phyloP scores from a whole-genome alignment of 768 basidiomycete genomes.

The Podaxis rugospora region DNA sequence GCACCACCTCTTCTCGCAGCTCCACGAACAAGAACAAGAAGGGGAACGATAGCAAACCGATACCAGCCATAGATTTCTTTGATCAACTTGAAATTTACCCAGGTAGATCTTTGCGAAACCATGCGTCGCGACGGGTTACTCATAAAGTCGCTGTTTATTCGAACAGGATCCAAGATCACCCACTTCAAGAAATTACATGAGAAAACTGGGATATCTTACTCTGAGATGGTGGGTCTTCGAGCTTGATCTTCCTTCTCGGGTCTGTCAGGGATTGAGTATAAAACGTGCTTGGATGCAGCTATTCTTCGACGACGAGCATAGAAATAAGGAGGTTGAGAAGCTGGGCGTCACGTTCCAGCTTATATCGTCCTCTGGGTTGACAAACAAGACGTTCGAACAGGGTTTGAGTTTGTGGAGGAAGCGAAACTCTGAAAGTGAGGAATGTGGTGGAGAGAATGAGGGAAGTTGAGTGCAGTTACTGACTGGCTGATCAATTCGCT shows the following conservation, averaged over 20 bases:
- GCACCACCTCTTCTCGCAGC: not conserved
- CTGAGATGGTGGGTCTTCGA: slow-evolving; percentile 61
- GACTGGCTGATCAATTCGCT: no score
- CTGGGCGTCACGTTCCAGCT: slow-evolving; percentile 80
- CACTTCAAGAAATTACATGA: slow-evolving; percentile 76
- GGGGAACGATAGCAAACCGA: slow-evolving; percentile 20
- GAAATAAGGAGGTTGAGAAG: slow-evolving; percentile 60
- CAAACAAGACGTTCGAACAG: slow-evolving; percentile 57
- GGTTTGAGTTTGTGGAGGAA: slow-evolving; percentile 72
- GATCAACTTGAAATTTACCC: slow-evolving; percentile 75
- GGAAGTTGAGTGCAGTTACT: not conserved
- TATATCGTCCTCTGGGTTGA: slow-evolving; percentile 54
- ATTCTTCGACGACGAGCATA: slow-evolving; percentile 69
- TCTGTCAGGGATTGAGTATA: not conserved
- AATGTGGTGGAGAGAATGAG: not conserved
- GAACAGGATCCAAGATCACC: slow-evolving; percentile 67
- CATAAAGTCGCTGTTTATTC: not conserved
- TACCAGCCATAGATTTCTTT: slow-evolving; percentile 57
- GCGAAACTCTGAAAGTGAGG: slow-evolving; percentile 25
- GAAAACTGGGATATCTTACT: slow-evolving; percentile 72
- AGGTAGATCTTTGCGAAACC: slow-evolving; percentile 27
- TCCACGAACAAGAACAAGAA: slow-evolving; percentile 17
- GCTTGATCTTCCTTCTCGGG: not conserved
- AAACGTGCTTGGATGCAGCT: slow-evolving; percentile 24
- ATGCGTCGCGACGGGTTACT: not conserved